Conservation (phyloP, 371 early-diverging fungal species). For the Paraphysoderma sedebokerense region DNA sequence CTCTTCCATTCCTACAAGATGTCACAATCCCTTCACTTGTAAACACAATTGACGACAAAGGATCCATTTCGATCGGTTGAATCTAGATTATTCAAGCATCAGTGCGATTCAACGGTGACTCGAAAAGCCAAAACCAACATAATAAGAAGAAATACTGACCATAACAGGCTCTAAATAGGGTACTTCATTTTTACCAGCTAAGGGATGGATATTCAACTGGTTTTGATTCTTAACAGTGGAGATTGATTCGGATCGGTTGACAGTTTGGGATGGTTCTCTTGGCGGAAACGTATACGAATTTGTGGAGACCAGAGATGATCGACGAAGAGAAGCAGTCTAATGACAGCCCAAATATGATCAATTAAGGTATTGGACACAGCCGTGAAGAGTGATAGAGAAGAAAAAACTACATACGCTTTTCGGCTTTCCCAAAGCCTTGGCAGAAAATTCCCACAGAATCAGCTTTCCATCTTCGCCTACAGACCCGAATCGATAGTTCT, state of each 20-base stretch:
- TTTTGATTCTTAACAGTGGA: not conserved
- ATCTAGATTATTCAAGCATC: too few species aligned
- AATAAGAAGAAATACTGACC: not conserved
- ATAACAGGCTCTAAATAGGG: not conserved
- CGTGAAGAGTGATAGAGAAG: not conserved
- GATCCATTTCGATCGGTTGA: too few species aligned
- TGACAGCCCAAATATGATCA: not conserved
- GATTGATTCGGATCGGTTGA: not conserved
- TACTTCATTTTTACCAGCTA: not conserved
- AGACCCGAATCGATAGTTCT: slow-evolving; percentile 70
- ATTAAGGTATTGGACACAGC: not conserved
- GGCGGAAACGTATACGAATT: not conserved
- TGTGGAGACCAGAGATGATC: not conserved
- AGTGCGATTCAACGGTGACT: too few species aligned
- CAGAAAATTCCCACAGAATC: slow-evolving; percentile 83
- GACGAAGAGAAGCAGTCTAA: not conserved
- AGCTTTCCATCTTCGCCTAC: slow-evolving; percentile 79
- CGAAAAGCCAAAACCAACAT: too few species aligned
- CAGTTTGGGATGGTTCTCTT: too few species aligned
- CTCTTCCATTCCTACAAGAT: too few species aligned
- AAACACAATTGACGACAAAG: too few species aligned
- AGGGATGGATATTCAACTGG: not conserved
- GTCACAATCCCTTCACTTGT: too few species aligned
- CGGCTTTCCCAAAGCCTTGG: slow-evolving; percentile 50
- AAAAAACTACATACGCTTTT: slow-evolving; percentile 31